These are phyloP conservation scores for Phytomonas serpens DNA, from an alignment of 208 protist species.

Conservation along the genomic window DNA sequence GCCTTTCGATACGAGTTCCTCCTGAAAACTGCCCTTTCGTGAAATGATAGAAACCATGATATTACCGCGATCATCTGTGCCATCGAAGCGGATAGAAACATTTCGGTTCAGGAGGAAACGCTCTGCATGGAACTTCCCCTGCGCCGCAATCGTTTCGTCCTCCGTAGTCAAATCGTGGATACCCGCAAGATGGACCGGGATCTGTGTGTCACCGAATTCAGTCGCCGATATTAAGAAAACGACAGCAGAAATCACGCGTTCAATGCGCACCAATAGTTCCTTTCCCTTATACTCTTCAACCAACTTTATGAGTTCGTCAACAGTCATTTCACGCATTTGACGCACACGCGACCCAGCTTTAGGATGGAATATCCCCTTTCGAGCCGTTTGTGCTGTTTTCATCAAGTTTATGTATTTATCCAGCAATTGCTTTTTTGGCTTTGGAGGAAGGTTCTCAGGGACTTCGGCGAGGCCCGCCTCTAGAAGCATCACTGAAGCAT, in stretches of 20 bases:
- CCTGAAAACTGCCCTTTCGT: slow-evolving; percentile 74
- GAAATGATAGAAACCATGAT: slow-evolving; percentile 76
- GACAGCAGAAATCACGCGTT: slow-evolving; percentile 60
- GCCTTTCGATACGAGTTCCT: slow-evolving; percentile 74
- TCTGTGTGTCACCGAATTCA: slow-evolving; percentile 44
- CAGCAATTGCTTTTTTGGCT: slow-evolving; percentile 65
- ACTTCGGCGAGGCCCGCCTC: slow-evolving; percentile 63
- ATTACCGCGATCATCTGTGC: slow-evolving; percentile 67
- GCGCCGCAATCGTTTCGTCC: slow-evolving; percentile 22
- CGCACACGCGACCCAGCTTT: slow-evolving; percentile 58
- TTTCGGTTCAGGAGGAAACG: slow-evolving; percentile 75
- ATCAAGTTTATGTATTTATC: slow-evolving; percentile 48
- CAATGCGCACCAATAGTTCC: slow-evolving; percentile 55
- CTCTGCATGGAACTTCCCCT: slow-evolving; percentile 68
- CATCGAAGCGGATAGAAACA: slow-evolving; percentile 71
- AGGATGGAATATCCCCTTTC: slow-evolving; percentile 64
- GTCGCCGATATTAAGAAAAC: slow-evolving; percentile 43
- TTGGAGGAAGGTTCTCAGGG: slow-evolving; percentile 37
- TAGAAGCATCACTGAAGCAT: slow-evolving; percentile 62
- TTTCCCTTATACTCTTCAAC: slow-evolving; percentile 42
- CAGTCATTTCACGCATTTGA: slow-evolving; percentile 29
- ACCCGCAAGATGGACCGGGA: slow-evolving; percentile 72
- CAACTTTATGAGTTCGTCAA: slow-evolving; percentile 35
- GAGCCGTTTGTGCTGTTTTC: slow-evolving; percentile 31
- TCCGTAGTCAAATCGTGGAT: slow-evolving; percentile 22